These are phyloP conservation scores for Berkeleyomyces basicola DNA, from an alignment of 2,329 filamentous ascomycete species.

Conservation along the genomic window DNA sequence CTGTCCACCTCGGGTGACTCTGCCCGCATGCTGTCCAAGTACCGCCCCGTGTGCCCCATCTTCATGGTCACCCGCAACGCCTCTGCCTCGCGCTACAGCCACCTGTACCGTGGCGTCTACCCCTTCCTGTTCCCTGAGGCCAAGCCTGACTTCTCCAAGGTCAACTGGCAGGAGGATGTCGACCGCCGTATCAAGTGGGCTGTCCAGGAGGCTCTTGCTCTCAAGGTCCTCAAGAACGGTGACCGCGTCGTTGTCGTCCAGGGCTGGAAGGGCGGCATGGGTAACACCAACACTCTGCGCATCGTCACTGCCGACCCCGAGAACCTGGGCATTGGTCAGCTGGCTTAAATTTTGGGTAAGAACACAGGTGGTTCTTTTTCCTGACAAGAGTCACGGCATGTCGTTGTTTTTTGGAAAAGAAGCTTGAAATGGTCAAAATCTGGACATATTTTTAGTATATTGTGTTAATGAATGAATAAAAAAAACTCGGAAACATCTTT, in stretches of 20 bases:
- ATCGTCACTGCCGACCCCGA: conserved; percentile 45
- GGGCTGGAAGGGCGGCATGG: conserved; percentile 83
- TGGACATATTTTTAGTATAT: not conserved
- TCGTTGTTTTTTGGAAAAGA: not conserved
- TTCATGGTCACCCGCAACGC: conserved; percentile 94
- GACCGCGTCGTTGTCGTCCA: conserved; percentile 72
- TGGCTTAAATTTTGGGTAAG: conserved; percentile 3
- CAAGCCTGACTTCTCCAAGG: conserved; percentile 86
- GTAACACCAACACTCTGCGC: conserved; percentile 70
- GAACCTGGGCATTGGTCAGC: conserved; percentile 38
- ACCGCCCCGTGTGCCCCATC: conserved; percentile 95
- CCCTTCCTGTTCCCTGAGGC: conserved; percentile 85
- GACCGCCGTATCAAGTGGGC: conserved; percentile 97
- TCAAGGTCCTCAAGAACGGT: conserved; percentile 55
- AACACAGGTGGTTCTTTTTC: not conserved
- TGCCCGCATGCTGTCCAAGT: conserved; percentile 91
- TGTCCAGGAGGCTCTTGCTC: conserved; percentile 69
- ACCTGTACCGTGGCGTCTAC: conserved; percentile 95
- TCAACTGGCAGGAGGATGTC: conserved; percentile 98
- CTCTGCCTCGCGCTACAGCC: conserved; percentile 71
- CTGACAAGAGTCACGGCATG: not conserved
- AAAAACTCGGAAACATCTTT: not conserved
- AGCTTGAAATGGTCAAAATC: not conserved
- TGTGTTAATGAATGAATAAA: conserved; percentile 6
- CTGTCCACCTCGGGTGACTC: conserved; percentile 91